Evolutionary conservation across 805 yeast genomes (phyloP).

Genomic region (Yarrowia phangngaensis): DNA sequence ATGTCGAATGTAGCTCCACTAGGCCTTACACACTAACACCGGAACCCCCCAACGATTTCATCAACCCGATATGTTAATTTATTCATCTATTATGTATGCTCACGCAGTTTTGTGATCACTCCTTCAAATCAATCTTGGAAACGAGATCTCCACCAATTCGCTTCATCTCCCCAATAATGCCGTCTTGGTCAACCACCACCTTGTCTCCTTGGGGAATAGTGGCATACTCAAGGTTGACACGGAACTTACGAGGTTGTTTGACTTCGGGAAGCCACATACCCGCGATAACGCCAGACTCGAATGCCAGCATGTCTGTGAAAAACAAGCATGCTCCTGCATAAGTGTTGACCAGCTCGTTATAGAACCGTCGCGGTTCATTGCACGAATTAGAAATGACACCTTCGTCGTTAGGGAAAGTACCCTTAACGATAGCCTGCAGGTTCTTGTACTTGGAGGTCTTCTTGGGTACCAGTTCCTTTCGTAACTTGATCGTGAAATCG

Average conservation of each 20-base stretch:
- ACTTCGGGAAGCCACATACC: slow-evolving; percentile 77
- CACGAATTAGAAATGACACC: slow-evolving; percentile 44
- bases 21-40: too few species aligned
- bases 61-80: too few species aligned
- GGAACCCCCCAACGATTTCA: too few species aligned
- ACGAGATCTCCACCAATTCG: slow-evolving; percentile 43
- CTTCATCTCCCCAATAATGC: slow-evolving; percentile 62
- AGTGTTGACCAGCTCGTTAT: slow-evolving; percentile 56
- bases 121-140: slow-evolving; percentile 28
- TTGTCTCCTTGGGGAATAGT: slow-evolving; percentile 48
- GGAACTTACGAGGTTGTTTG: slow-evolving; percentile 60
- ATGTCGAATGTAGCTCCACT: too few species aligned
- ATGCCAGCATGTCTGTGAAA: slow-evolving; percentile 54
- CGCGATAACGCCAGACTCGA: slow-evolving; percentile 51
- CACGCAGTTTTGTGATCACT: too few species aligned
- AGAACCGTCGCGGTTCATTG: slow-evolving; percentile 61
- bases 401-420: slow-evolving; percentile 38
- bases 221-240: slow-evolving; percentile 73
- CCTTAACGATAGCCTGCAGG: slow-evolving; percentile 44
- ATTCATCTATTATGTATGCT: too few species aligned
- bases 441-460: slow-evolving; percentile 41
- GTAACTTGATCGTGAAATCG: slow-evolving; percentile 68
- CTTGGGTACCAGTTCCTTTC: slow-evolving; percentile 42
- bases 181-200: slow-evolving; percentile 41
- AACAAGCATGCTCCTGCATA: slow-evolving; percentile 68